Conservation (phyloP, 2,329 filamentous ascomycete genomes). For the Ceratocystis colombiana region DNA sequence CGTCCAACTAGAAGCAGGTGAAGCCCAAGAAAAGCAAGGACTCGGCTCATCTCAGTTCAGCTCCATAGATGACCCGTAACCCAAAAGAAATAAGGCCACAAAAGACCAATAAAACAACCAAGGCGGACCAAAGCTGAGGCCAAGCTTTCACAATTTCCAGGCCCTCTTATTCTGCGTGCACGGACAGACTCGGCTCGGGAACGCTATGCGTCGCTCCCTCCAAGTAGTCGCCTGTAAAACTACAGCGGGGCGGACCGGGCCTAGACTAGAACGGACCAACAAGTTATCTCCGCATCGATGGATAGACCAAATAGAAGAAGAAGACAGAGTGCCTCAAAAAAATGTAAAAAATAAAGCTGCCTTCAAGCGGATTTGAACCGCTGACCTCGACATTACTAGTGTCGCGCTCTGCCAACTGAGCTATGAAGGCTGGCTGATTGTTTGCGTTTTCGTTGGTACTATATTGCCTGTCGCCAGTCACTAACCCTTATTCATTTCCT, state of each 20-base stretch:
- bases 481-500: not conserved
- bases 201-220: not conserved
- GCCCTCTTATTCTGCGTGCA: not conserved
- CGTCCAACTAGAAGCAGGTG: not conserved
- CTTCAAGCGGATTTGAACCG: conserved; percentile 26
- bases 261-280: not conserved
- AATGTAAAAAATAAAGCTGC: conserved; percentile 16
- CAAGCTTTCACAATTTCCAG: no score
- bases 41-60: not conserved
- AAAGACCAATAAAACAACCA: not conserved
- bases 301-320: not conserved
- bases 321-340: not conserved
- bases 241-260: not conserved
- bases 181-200: not conserved
- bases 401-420: conserved; percentile 26
- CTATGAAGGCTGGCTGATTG: conserved; percentile 19
- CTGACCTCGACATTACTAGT: conserved; percentile 26
- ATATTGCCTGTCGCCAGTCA: not conserved
- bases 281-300: not conserved
- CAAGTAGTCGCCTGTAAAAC: not conserved
- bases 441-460: not conserved
- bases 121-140: not conserved
- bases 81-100: not conserved
- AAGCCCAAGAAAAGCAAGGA: not conserved
- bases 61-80: not conserved